These are phyloP conservation scores for Phaeosphaeria sp. DNA, from an alignment of 2,329 filamentous ascomycete species.

Conservation along the genomic window DNA sequence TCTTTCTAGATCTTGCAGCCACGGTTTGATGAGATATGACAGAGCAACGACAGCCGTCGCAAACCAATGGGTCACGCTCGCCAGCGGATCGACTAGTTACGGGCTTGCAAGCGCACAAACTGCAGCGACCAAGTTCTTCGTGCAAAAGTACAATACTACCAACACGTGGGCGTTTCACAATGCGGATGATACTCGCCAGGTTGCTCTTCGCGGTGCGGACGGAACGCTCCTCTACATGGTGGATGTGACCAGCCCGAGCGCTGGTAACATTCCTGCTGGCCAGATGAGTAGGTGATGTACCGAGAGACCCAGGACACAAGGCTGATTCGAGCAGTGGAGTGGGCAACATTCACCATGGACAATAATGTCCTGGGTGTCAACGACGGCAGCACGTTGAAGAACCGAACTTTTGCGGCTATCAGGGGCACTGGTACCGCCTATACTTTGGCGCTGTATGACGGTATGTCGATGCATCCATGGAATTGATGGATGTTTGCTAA, in stretches of 20 bases:
- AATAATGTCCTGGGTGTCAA: conserved; percentile 33
- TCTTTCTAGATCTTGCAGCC: background rate
- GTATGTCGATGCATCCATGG: conserved; percentile 15
- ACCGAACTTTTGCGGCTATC: conserved; percentile 33
- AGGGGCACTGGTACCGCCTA: conserved; percentile 17
- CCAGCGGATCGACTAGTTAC: conserved; percentile 25
- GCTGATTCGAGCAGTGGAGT: conserved; percentile 21
- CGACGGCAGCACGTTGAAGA: conserved; percentile 33
- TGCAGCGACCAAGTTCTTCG: conserved; percentile 32
- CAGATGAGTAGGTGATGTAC: conserved; percentile 13
- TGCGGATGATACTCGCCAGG: conserved; percentile 35
- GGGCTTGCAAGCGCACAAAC: conserved; percentile 19
- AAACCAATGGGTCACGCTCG: conserved; percentile 32
- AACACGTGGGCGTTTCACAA: conserved; percentile 34
- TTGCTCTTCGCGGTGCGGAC: conserved; percentile 31
- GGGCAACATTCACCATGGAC: conserved; percentile 38
- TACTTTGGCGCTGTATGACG: conserved; percentile 34
- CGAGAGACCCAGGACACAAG: background rate
- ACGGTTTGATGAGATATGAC: background rate
- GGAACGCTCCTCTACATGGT: conserved; percentile 31
- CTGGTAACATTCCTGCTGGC: conserved; percentile 27
- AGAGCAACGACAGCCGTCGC: conserved; percentile 26
- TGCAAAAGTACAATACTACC: conserved; percentile 28
- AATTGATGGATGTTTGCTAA: conserved; percentile 7
- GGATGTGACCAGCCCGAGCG: conserved; percentile 30